A percentile compares a stretch with the other conserved stretches of the same genome.
phyloP scores from a whole-genome alignment of 2,329 filamentous ascomycete genomes.

The Chalaropsis thielavioides region DNA sequence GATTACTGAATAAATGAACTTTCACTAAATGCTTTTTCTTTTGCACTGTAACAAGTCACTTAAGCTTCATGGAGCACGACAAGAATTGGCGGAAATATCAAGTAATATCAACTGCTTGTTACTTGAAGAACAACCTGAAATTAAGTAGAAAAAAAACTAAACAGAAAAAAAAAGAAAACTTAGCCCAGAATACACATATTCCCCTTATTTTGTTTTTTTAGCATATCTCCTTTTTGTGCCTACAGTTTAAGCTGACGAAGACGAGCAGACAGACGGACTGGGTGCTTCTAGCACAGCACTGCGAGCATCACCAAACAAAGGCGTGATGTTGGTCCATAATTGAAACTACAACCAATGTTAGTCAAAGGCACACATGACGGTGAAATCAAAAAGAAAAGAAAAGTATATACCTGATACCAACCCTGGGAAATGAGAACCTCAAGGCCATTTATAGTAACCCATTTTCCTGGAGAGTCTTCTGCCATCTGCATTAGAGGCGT shows the following conservation, averaged over 20 bases:
- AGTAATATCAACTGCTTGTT: not conserved
- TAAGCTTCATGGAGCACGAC: not conserved
- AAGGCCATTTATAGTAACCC: constrained; percentile 71
- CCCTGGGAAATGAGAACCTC: constrained; percentile 84
- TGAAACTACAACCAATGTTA: constrained; percentile 44
- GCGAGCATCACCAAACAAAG: constrained; percentile 56
- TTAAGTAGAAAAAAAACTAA: not conserved
- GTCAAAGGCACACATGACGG: constrained; percentile 18
- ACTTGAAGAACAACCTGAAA: not conserved
- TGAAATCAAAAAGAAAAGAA: not conserved
- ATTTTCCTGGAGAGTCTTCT: constrained; percentile 47
- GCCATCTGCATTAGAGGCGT: constrained; percentile 80
- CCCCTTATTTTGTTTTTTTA: not conserved
- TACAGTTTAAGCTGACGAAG: not conserved
- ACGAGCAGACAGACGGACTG: not conserved
- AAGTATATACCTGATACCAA: constrained; percentile 55
- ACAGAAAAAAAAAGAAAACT: not conserved
- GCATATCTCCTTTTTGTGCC: not conserved
- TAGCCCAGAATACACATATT: not conserved
- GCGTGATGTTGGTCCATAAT: constrained; percentile 70
- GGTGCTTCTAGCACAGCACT: constrained; percentile 36
- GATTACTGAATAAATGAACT: too few species aligned
- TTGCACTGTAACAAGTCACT: too few species aligned
- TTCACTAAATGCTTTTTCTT: too few species aligned
- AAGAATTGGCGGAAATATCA: not conserved